Percentiles rank a stretch among this genome's conserved stretches.
phyloP scores from a whole-genome alignment of 331 rosid genomes.

The Saraca asoca region DNA sequence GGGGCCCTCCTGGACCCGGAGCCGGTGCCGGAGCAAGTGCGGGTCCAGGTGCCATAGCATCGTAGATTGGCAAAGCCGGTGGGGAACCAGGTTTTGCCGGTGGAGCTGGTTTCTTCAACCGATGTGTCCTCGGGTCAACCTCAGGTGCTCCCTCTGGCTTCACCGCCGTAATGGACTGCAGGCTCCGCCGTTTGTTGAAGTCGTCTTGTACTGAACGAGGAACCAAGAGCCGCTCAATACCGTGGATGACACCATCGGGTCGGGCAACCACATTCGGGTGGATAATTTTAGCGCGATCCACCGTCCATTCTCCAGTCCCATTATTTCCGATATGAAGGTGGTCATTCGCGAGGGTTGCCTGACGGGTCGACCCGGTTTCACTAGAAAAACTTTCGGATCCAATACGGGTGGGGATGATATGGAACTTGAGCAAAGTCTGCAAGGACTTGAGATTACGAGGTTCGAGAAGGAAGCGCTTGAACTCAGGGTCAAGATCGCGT shows the following conservation, averaged over 20 bases:
- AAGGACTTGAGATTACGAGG: slow-evolving; percentile 69
- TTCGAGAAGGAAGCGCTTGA: slow-evolving; percentile 70
- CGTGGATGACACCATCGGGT: slow-evolving; percentile 81
- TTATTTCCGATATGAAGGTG: slow-evolving; percentile 29
- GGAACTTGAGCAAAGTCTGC: slow-evolving; percentile 55
- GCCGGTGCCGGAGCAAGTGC: slow-evolving; percentile 82
- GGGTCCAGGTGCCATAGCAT: slow-evolving; percentile 71
- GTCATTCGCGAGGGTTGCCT: slow-evolving; percentile 45
- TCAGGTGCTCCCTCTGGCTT: slow-evolving; percentile 80
- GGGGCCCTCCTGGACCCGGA: slow-evolving; percentile 69
- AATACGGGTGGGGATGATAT: slow-evolving; percentile 54
- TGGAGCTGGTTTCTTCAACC: slow-evolving; percentile 48
- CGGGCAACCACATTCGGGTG: slow-evolving; percentile 53
- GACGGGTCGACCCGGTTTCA: slow-evolving; percentile 36
- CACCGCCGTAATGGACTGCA: slow-evolving; percentile 60
- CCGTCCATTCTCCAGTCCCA: slow-evolving; percentile 44
- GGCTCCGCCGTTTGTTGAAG: slow-evolving; percentile 71
- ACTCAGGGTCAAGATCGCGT: slow-evolving; percentile 61
- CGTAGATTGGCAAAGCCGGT: slow-evolving; percentile 57
- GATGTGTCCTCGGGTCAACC: slow-evolving; percentile 62
- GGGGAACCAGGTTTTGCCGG: slow-evolving; percentile 52
- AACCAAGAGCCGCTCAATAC: slow-evolving; percentile 55
- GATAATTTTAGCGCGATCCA: slow-evolving; percentile 39
- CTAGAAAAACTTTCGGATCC: slow-evolving; percentile 36
- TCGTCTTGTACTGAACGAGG: slow-evolving; percentile 67